These are phyloP conservation scores for Neurospora sp. DNA, from an alignment of 495 filamentous ascomycete genomes.

Conservation along the genomic window DNA sequence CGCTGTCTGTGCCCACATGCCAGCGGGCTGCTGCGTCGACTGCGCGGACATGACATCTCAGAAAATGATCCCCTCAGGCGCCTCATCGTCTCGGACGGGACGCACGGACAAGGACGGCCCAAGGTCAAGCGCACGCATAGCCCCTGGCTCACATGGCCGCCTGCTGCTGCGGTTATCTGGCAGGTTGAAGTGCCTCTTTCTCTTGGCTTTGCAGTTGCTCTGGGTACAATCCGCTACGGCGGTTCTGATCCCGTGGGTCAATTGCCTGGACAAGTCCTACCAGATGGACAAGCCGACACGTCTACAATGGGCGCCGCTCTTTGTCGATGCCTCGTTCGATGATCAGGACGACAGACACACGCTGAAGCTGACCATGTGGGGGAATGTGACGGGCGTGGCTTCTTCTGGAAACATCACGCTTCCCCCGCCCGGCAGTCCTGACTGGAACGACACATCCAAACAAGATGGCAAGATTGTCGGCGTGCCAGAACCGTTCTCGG, in stretches of 20 bases:
- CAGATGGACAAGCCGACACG: constrained; percentile 31
- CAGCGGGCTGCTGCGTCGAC: background rate
- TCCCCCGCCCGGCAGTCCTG: constrained; percentile 46
- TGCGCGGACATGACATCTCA: background rate
- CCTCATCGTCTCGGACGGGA: background rate
- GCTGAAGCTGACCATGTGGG: constrained; percentile 74
- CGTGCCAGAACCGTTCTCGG: constrained; percentile 34
- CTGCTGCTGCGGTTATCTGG: background rate
- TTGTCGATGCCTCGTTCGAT: constrained; percentile 65
- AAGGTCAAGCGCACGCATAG: background rate
- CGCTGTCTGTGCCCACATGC: background rate
- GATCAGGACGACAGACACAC: constrained; percentile 48
- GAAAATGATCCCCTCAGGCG: background rate
- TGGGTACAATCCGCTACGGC: background rate
- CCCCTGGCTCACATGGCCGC: background rate
- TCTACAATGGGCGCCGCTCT: constrained; percentile 74
- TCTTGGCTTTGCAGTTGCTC: background rate
- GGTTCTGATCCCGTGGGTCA: constrained; percentile 58
- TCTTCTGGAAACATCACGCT: constrained; percentile 23
- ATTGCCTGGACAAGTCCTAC: constrained; percentile 62
- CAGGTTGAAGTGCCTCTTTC: background rate
- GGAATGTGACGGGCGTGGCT: constrained; percentile 69
- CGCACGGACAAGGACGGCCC: background rate
- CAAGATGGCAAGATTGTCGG: constrained; percentile 70
- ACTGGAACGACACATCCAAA: constrained; percentile 41